Base-by-base conservation (phyloP, 305 asterid species). In the Rubia peregrina region DNA sequence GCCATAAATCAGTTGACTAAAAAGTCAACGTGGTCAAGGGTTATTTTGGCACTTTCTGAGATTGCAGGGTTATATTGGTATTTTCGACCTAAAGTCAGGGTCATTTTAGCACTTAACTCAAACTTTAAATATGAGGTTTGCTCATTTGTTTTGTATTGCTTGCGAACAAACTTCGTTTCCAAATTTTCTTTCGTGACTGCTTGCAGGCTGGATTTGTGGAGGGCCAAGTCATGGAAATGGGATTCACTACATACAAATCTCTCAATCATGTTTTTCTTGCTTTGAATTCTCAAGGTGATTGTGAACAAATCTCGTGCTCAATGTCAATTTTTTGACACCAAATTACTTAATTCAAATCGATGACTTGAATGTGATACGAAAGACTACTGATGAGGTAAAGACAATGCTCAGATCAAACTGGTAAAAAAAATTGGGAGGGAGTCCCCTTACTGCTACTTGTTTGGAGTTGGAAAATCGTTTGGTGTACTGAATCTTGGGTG, bases 171-270 rank as follows among this genome's bases (percentile, higher is more conserved):
- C 71, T 71, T 77, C 72, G 48, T 67, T 26, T 33, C 38, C 43
- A 16, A 24, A 14, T 67, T 49, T 3, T 5, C 12, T 44, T 44
- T 24, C 49, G 61, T 26, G 30, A 68, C 11, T 43, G 24, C 22
- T 82, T 63, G 49, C 71, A 94, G 99, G 98, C 98, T 72, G 99
- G 99, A 73, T 82, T 92, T 69, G 92, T 91, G 68, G 98, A 91
- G 83, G 99, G 99, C 74, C 93, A 94, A 82, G 99, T 91, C 49
- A 83, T 87, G 7, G 95, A 89, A 70, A 86, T 94, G 90, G 98
- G 98, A 73, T 87, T 94, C 42, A 94, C 97, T 42, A 83, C 93
- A 3, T 9, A 10, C 48, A 6, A 26, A 48, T 26, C 44, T 19
- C 62, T 49, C 41, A 33, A 40, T 40, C 51, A 19, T 65, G 53